Percentiles rank a stretch among this genome's conserved stretches.
Evolutionary conservation across 345 rosid species (phyloP).

Genomic region (Boechera divaricarpa): DNA sequence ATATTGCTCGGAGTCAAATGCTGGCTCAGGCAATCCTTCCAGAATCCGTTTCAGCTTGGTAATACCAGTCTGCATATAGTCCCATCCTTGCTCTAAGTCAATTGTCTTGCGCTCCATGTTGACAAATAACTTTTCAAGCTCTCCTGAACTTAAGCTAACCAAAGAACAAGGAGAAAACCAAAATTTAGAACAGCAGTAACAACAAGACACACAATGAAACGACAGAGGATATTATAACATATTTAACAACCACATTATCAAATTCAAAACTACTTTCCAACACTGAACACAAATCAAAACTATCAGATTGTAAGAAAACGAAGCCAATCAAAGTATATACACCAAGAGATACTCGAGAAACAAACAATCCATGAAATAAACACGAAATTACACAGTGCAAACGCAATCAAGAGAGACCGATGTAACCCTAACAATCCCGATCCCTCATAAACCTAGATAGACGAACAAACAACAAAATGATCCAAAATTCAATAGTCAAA

Average conservation of each 20-base stretch:
- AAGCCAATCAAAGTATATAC: background rate
- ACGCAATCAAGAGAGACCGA: conserved; percentile 20
- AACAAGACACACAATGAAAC: background rate
- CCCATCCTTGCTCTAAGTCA: conserved; percentile 88
- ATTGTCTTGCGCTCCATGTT: conserved; percentile 68
- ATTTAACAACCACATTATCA: conserved; percentile 23
- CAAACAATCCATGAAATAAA: background rate
- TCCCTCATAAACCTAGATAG: background rate
- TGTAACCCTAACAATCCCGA: conserved; percentile 44
- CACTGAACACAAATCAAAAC: conserved; percentile 3
- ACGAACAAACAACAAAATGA: background rate
- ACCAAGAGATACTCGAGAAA: background rate
- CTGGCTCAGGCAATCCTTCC: conserved; percentile 67
- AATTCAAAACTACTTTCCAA: background rate
- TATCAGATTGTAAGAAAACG: background rate
- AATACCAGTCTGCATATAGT: conserved; percentile 74
- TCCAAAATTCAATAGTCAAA: background rate
- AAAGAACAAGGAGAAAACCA: conserved; percentile 3
- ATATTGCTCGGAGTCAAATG: conserved; percentile 72
- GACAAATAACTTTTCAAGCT: conserved; percentile 2
- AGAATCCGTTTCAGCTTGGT: conserved; percentile 76
- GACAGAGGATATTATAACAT: background rate
- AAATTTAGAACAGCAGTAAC: conserved; percentile 8
- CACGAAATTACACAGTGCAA: conserved; percentile 28
- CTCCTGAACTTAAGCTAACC: conserved; percentile 24